phyloP scores from a whole-genome alignment of 2,329 filamentous ascomycete genomes.

The Cylindrodendrum hubeiense region DNA sequence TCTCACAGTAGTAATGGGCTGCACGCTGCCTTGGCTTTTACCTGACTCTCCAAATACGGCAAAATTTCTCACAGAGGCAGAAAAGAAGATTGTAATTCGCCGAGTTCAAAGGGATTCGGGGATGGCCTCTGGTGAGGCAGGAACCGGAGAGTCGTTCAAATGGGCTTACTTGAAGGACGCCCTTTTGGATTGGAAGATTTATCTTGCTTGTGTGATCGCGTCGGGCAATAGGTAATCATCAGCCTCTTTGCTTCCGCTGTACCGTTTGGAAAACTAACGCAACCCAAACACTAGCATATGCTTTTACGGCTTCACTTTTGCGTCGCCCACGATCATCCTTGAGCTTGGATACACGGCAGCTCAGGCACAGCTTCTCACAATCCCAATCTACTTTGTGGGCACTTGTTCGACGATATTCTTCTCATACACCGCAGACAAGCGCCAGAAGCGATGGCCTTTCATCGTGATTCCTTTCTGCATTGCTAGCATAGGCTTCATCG shows the following conservation, averaged over 20 bases:
- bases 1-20: slow-evolving; percentile 20
- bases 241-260: not conserved
- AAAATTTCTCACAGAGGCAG: not conserved
- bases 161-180: slow-evolving; percentile 8
- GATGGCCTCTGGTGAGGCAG: not conserved
- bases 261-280: not conserved
- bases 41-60: not conserved
- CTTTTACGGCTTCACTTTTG: slow-evolving; percentile 15
- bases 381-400: slow-evolving; percentile 9
- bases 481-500: slow-evolving; percentile 1
- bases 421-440: not conserved
- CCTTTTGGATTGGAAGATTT: slow-evolving; percentile 21
- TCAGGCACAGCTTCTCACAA: slow-evolving; percentile 11
- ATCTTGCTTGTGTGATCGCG: slow-evolving; percentile 4
- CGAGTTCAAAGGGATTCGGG: slow-evolving; percentile 1
- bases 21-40: slow-evolving; percentile 4
- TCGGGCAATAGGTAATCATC: slow-evolving; percentile 7
- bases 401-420: slow-evolving; percentile 1
- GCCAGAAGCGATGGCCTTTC: not conserved
- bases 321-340: slow-evolving; percentile 6
- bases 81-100: not conserved
- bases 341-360: slow-evolving; percentile 14
- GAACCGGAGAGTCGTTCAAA: not conserved
- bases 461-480: slow-evolving; percentile 13
- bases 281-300: not conserved